Evolutionary conservation across 2,329 filamentous ascomycete species (phyloP).

Genomic region (Diaporthe ampelina): DNA sequence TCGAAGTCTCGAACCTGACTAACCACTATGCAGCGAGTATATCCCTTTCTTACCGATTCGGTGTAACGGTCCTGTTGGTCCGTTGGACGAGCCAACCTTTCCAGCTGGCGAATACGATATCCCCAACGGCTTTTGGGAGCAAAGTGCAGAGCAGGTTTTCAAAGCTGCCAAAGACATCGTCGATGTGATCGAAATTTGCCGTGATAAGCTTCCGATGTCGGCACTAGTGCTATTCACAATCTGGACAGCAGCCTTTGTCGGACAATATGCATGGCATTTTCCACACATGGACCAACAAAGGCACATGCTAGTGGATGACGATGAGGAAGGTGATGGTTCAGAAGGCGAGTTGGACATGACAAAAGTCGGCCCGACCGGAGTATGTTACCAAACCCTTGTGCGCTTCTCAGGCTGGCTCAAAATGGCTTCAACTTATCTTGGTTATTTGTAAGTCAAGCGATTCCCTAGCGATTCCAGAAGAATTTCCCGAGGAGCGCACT

Average conservation of each 20-base stretch:
- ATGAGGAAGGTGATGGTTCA: conserved; percentile 52
- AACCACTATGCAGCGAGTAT: conserved; percentile 61
- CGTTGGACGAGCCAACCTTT: conserved; percentile 71
- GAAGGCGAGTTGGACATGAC: conserved; percentile 49
- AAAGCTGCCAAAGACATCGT: conserved; percentile 73
- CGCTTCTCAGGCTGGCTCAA: conserved; percentile 66
- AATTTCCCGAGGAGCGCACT: neutral
- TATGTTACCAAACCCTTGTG: conserved; percentile 64
- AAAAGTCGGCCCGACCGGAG: conserved; percentile 58
- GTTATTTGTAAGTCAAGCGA: conserved; percentile 55
- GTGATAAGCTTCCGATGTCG: conserved; percentile 75
- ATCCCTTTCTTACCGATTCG: conserved; percentile 76
- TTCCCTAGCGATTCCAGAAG: neutral
- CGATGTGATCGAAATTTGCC: conserved; percentile 73
- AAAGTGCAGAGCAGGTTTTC: conserved; percentile 74
- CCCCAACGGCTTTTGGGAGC: conserved; percentile 72
- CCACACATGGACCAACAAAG: conserved; percentile 75
- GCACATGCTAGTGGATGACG: conserved; percentile 60
- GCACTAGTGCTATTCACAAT: conserved; percentile 76
- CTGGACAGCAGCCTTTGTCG: conserved; percentile 76
- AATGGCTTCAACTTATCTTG: conserved; percentile 70
- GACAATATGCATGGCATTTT: conserved; percentile 77
- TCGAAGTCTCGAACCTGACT: neutral
- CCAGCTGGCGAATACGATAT: conserved; percentile 56
- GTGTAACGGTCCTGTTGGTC: conserved; percentile 63